Conservation (phyloP, 1,284 basidiomycete species). For the Somion occarium region DNA sequence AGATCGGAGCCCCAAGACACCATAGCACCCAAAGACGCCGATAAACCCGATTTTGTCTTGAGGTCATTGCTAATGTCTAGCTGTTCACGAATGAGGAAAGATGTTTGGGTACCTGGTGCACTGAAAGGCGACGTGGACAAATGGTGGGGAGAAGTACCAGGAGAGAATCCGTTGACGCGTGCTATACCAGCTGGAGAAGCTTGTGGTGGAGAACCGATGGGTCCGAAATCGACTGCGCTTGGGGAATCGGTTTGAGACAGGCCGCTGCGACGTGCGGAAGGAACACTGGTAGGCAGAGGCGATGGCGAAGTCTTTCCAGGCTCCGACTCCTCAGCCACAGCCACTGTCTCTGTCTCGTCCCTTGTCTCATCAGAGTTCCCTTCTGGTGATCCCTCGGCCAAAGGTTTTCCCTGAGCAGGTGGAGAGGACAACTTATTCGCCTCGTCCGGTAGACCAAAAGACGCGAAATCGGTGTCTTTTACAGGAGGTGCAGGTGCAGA, state of each 20-base stretch:
- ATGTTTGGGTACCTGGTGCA: conserved; percentile 56
- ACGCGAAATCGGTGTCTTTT: conserved; percentile 71
- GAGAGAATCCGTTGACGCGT: conserved; percentile 41
- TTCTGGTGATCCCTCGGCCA: conserved; percentile 15
- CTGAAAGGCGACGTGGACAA: conserved; percentile 63
- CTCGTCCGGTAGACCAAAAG: conserved; percentile 61
- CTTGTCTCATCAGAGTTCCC: conserved; percentile 11
- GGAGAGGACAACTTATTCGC: conserved; percentile 41
- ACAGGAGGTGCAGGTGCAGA: conserved; percentile 75
- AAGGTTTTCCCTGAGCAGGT: conserved; percentile 38
- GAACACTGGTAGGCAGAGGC: conserved; percentile 49
- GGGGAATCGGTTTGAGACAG: conserved; percentile 25
- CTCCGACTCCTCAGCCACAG: conserved; percentile 7
- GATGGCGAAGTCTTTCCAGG: conserved; percentile 21
- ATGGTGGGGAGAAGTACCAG: conserved; percentile 42
- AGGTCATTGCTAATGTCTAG: conserved; percentile 29
- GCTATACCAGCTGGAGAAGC: conserved; percentile 34
- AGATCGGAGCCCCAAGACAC: conserved; percentile 28
- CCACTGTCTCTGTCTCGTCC: not conserved
- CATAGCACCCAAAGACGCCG: conserved; percentile 43
- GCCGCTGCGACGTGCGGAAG: conserved; percentile 36
- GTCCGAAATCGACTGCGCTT: conserved; percentile 56
- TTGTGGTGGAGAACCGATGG: conserved; percentile 70
- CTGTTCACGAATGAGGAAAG: conserved; percentile 44
- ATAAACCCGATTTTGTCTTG: conserved; percentile 34